A percentile compares a stretch with the other conserved stretches of the same genome.
Conservation (phyloP, 2,329 filamentous ascomycete genomes). For the Hypoxylon sp. region DNA sequence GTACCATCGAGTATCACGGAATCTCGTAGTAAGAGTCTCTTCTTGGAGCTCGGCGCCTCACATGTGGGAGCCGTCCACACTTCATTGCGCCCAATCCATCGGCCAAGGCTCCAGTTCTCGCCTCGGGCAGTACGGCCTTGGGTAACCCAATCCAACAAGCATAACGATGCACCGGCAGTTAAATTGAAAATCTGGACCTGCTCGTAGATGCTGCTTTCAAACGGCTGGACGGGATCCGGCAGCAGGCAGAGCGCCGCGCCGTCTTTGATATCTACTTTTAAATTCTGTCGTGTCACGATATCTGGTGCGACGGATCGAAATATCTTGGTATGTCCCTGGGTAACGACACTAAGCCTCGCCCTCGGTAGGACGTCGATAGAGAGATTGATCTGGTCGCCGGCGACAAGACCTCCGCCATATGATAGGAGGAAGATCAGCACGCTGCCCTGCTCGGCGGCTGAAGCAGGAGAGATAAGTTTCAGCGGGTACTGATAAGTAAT, state of each 20-base stretch:
- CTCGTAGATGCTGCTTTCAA: conserved; percentile 83
- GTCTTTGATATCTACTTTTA: conserved; percentile 63
- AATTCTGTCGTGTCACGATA: conserved; percentile 67
- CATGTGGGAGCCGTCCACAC: conserved; percentile 68
- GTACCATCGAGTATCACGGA: conserved; percentile 78
- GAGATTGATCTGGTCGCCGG: conserved; percentile 84
- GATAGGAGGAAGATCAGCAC: conserved; percentile 90
- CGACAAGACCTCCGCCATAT: conserved; percentile 93
- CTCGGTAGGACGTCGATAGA: conserved; percentile 71
- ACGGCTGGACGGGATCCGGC: conserved; percentile 94
- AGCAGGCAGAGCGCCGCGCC: conserved; percentile 73
- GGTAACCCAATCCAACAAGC: conserved; percentile 93
- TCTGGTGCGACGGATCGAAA: conserved; percentile 79
- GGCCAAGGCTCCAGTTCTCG: conserved; percentile 86
- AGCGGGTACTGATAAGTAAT: conserved; percentile 94
- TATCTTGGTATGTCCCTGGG: conserved; percentile 91
- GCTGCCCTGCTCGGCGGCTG: conserved; percentile 72
- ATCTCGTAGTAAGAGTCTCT: conserved; percentile 83
- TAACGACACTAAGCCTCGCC: conserved; percentile 75
- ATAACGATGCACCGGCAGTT: conserved; percentile 70
- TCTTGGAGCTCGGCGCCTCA: conserved; percentile 51
- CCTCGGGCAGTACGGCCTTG: conserved; percentile 86
- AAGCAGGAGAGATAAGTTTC: conserved; percentile 87
- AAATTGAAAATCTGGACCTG: conserved; percentile 84
- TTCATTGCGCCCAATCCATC: conserved; percentile 88